Evolutionary conservation across 164 flowering plant species (phyloP), one percentile per base, ranked within the genome.

Genomic region (Hamamelis virginiana): DNA sequence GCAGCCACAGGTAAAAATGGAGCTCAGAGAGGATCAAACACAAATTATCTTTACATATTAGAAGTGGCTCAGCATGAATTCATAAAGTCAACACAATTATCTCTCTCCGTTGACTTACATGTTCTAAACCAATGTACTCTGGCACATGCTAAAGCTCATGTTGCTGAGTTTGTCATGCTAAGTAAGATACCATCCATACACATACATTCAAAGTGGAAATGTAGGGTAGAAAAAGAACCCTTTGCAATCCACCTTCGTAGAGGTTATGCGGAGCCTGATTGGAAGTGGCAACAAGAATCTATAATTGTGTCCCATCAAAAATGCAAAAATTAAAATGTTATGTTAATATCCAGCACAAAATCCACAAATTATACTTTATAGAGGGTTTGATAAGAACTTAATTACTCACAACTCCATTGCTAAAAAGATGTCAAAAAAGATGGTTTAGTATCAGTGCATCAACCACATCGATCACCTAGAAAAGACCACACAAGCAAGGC

Each of bases 261-360:
- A 95, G 88, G n/a, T 83, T 81, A 77, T 93, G 97, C 21, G 99
- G 99, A 77, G 96, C 93, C 66, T 98, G 98, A n/a, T n/a, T n/a
- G n/a, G n/a, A n/a, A n/a, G n/a, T n/a, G n/a, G n/a, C n/a, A n/a
- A n/a, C n/a, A n/a, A 95, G 96, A 74, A 95, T 85, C 98, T 95
- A 75, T 45, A 75, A 68, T 69, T 75, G 19, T 74, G 69, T 62
- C 73, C 65, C 68, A 71, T 28, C 46, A 68, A 62, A 69, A 45
- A 22, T 45, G 64, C 13, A 55, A n/a, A n/a, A n/a, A n/a, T n/a
- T n/a, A n/a, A n/a, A n/a, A n/a, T n/a, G n/a, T n/a, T n/a, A n/a
- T n/a, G 50, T 69, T 62, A n/a, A 28, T 50, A 64, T 64, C 61
- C 50, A 64, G 44, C 48, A 38, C 9, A 18, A 67, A 50, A 47